Evolutionary conservation across 2,329 filamentous ascomycete genomes (phyloP).

Genomic region (Fusarium camptoceras): DNA sequence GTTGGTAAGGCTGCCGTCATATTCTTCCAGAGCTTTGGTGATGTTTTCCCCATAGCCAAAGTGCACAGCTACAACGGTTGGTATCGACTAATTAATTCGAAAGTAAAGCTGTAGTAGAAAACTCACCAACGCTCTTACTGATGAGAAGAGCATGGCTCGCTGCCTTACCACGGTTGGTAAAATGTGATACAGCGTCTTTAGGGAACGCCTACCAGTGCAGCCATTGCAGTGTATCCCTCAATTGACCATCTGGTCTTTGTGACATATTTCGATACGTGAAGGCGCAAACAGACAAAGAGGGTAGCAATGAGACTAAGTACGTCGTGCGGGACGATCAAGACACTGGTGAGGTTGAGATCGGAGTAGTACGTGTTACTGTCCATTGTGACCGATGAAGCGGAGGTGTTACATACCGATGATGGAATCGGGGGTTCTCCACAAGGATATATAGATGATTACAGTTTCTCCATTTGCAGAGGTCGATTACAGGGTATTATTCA

Average conservation of each 20-base stretch:
- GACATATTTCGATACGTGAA: not conserved
- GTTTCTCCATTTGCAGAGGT: no score
- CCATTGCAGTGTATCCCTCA: not conserved
- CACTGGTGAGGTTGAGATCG: not conserved
- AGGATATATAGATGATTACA: no score
- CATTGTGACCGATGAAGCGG: not conserved
- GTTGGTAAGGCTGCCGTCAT: no score
- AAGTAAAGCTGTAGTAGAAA: no score
- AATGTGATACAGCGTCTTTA: no score
- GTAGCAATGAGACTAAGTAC: conserved; percentile 11
- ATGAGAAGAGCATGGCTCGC: conserved; percentile 8
- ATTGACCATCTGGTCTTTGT: not conserved
- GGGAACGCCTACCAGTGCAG: conserved; percentile 7
- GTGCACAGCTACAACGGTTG: no score
- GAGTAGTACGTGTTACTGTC: conserved; percentile 8
- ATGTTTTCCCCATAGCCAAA: no score
- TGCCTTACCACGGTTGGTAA: not conserved
- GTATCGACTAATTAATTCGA: no score
- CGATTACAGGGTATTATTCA: no score
- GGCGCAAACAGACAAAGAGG: conserved; percentile 4
- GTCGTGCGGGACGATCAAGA: conserved; percentile 7
- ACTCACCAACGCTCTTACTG: not conserved
- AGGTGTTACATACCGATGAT: no score
- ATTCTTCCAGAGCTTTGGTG: no score
- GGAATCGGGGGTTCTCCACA: no score